These are phyloP conservation scores for Microdochium bolleyi DNA, from an alignment of 2,329 filamentous ascomycete species.

Conservation along the genomic window DNA sequence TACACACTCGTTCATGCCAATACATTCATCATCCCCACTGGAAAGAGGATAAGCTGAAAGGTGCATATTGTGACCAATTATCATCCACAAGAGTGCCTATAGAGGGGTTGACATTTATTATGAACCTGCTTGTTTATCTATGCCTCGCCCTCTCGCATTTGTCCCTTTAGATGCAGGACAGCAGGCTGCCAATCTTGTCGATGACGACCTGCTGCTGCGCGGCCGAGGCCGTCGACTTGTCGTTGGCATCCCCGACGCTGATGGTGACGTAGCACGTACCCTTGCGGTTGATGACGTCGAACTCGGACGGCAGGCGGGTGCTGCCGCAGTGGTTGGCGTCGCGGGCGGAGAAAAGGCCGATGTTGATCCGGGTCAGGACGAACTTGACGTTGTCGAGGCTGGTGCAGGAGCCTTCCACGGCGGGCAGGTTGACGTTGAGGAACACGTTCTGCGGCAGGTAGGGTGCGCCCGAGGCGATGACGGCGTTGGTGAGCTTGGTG, in stretches of 20 bases:
- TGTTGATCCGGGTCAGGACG: conserved; percentile 55
- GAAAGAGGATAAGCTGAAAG: no score
- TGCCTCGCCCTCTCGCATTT: not conserved
- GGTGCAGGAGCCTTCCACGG: conserved; percentile 41
- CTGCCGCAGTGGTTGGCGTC: conserved; percentile 52
- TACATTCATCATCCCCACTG: no score
- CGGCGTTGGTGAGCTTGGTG: conserved; percentile 43
- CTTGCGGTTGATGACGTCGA: conserved; percentile 35
- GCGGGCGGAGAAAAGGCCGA: conserved; percentile 38
- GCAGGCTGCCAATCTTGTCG: conserved; percentile 36
- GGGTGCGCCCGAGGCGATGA: conserved; percentile 49
- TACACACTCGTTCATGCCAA: no score
- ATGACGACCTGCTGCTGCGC: conserved; percentile 42
- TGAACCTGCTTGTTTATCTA: not conserved
- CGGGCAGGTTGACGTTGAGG: conserved; percentile 64
- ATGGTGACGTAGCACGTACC: conserved; percentile 57
- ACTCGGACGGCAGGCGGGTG: conserved; percentile 50
- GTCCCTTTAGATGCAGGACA: conserved; percentile 26
- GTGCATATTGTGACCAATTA: no score
- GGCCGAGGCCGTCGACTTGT: conserved; percentile 51
- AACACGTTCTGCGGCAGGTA: conserved; percentile 54
- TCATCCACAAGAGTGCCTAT: no score
- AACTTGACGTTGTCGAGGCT: conserved; percentile 49
- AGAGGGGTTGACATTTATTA: no score
- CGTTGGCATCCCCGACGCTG: conserved; percentile 50